Conservation (phyloP, 768 basidiomycete genomes). For the Saitozyma sp. region DNA sequence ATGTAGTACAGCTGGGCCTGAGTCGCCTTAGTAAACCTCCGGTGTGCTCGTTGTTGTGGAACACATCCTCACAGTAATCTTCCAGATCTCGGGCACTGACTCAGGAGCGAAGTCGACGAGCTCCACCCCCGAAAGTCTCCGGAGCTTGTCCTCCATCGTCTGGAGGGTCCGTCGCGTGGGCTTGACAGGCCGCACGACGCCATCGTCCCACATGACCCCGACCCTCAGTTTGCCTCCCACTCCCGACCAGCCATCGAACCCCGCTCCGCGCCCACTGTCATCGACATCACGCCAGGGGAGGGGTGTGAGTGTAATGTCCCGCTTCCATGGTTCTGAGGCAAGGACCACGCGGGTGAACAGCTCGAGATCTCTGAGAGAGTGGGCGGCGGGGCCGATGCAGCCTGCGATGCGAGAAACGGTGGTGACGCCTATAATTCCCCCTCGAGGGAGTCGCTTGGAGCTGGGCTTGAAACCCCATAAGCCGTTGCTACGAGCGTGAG, state of each 20-base stretch:
- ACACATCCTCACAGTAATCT: conserved; percentile 8
- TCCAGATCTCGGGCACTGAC: conserved; percentile 10
- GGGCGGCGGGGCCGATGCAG: conserved; percentile 23
- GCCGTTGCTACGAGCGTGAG: conserved; percentile 7
- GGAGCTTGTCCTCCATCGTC: conserved; percentile 20
- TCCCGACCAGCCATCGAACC: background rate
- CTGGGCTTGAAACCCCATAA: conserved; percentile 35
- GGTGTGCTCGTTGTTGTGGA: too few species aligned
- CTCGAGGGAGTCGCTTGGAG: conserved; percentile 18
- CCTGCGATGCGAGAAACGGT: conserved; percentile 16
- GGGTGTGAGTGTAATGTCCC: conserved; percentile 7
- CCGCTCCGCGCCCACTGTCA: conserved; percentile 46
- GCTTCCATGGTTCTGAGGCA: conserved; percentile 21
- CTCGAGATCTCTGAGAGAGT: conserved; percentile 22
- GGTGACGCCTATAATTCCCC: conserved; percentile 13
- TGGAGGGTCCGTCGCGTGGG: conserved; percentile 54
- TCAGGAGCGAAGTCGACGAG: conserved; percentile 8
- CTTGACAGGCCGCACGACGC: conserved; percentile 29
- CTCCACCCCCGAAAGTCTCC: conserved; percentile 38
- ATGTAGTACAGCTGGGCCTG: conserved; percentile 23
- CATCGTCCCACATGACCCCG: conserved; percentile 40
- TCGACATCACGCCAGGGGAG: conserved; percentile 30
- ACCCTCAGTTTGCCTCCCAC: conserved; percentile 37
- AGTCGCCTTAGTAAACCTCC: too few species aligned
- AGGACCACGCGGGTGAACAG: conserved; percentile 19